Base-by-base conservation (phyloP, 371 early-diverging fungal genomes). In the Choanephora cucurbitarum region DNA sequence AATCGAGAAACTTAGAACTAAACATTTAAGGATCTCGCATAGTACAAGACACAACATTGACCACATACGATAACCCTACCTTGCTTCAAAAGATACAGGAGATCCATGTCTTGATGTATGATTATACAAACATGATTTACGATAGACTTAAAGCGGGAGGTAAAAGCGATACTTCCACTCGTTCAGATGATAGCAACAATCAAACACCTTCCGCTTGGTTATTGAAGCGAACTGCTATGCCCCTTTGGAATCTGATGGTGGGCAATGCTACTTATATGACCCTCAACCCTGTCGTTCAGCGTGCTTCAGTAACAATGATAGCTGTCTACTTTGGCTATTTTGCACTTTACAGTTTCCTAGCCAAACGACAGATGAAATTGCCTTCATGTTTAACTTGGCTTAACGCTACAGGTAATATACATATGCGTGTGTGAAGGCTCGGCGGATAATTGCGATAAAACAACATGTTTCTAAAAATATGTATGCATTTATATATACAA, bases 281-380 rank as follows among this genome's bases (percentile, higher is more conserved):
- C 2, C 37, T 75, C 5, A 72, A 75, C 33, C 66, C 73, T 4
- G 22, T 43, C 5, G 46, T 62, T 14, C 68, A 60, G 21, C 39
- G 45, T 19, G 17, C 66, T n/a, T 54, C 49, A 1, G 14, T 65
- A 10, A 31, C 32, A 3, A 13, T 61, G 4, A 43, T 69, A 18
- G 39, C 21, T 1, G 33, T 15, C 0, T 70, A 49, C 32, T 11
- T 48, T 5, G 22, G 48, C 0, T 56, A 57, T 50, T 39, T 60
- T 11, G 51, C 50, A 21, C 11, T 67, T 0, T 50, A 68, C 14
- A 41, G 52, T 0, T 43, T 75, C n/a, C 28, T 68, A 9, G 48
- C 19, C 0, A 65, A 75, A 31, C 70, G 76, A 1, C 73, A 72
- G 41, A 48, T 70, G 9, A 60, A 67, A 15, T 50, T 57, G 19